Percentiles rank a stretch among this genome's conserved stretches.
Evolutionary conservation across 2,329 filamentous ascomycete genomes (phyloP).

Genomic region (Talaromyces sp.): DNA sequence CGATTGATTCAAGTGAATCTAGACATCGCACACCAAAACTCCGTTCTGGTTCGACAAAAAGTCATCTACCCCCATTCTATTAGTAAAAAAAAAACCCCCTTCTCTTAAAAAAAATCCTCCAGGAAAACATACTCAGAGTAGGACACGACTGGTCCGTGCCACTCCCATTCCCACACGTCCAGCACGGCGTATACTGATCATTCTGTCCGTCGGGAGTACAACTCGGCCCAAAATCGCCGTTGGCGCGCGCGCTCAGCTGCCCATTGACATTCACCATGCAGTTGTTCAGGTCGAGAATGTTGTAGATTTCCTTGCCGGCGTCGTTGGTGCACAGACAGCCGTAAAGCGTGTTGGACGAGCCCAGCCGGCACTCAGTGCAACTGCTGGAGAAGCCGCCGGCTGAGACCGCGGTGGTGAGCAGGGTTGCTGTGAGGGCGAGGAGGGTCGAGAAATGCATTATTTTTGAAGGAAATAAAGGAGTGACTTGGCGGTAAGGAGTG

Average conservation of each 20-base stretch:
- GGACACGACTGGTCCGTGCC: neutral
- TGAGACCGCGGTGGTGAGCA: neutral
- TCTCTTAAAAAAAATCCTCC: no score
- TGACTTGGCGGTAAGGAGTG: neutral
- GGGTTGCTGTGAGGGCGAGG: neutral
- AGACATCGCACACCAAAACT: neutral
- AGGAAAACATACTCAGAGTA: neutral
- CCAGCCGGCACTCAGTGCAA: neutral
- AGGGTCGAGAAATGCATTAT: neutral
- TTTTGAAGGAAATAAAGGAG: neutral
- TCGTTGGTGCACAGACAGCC: neutral
- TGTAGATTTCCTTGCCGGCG: neutral
- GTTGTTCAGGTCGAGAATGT: neutral
- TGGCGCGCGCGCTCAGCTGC: neutral
- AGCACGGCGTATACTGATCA: neutral
- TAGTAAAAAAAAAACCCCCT: no score
- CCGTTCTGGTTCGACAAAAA: neutral
- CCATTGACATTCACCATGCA: neutral
- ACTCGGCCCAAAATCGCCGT: neutral
- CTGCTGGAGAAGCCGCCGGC: neutral
- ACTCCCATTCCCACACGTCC: neutral
- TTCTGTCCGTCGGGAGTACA: neutral
- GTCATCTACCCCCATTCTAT: neutral
- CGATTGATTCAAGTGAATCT: no score
- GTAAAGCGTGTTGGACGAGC: neutral